A percentile compares a stretch with the other conserved stretches of the same genome.
Conservation (phyloP, 108 stramenopile species). For the Skeletonema grethae region DNA sequence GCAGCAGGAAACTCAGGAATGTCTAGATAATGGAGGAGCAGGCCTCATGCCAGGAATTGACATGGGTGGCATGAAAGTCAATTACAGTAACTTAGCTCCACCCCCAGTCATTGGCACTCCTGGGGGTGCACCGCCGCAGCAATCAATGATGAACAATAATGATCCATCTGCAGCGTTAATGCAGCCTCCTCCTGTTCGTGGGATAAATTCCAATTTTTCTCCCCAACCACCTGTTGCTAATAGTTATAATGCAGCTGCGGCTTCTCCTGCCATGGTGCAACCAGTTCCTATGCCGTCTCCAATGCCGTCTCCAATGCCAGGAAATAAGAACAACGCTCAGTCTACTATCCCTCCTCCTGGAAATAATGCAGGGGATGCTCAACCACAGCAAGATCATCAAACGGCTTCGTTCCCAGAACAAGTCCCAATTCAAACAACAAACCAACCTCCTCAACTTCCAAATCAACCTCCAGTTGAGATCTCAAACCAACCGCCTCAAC, state of each 20-base stretch:
- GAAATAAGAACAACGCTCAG: background rate
- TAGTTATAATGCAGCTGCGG: conserved; percentile 3
- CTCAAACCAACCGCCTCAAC: conserved; percentile 6
- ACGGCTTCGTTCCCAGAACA: background rate
- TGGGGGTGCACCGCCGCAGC: conserved; percentile 10
- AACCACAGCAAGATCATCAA: conserved; percentile 14
- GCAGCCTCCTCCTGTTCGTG: conserved; percentile 41
- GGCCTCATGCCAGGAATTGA: conserved; percentile 83
- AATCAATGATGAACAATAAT: conserved; percentile 14
- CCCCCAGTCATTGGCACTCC: conserved; percentile 55
- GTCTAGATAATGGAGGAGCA: conserved; percentile 76
- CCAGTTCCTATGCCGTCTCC: background rate
- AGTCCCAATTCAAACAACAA: conserved; percentile 1
- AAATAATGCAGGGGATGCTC: background rate
- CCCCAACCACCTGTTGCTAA: conserved; percentile 10
- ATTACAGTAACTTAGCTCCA: conserved; percentile 57
- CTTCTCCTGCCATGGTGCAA: background rate
- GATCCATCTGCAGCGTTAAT: conserved; percentile 45
- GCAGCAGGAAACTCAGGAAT: conserved; percentile 77
- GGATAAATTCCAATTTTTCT: background rate
- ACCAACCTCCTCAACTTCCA: conserved; percentile 2
- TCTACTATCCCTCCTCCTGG: background rate
- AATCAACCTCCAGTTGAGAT: conserved; percentile 7
- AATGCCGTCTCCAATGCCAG: conserved; percentile 7
- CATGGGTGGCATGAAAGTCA: conserved; percentile 72